A percentile compares a stretch with the other conserved stretches of the same genome.
phyloP scores from a whole-genome alignment of 1,284 basidiomycete genomes.

The Ustilago hordei region DNA sequence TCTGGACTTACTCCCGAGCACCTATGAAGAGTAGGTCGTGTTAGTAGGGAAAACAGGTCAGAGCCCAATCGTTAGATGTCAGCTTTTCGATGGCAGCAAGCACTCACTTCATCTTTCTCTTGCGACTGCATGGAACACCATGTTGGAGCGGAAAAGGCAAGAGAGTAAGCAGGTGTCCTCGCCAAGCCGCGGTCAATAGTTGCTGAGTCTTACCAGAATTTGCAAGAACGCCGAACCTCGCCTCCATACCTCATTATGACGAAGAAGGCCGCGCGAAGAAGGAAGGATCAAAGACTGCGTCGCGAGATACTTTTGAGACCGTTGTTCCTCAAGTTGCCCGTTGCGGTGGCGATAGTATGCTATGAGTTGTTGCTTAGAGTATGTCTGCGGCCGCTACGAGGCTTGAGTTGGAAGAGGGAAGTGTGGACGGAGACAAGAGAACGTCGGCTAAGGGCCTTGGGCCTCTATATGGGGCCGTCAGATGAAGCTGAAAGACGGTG shows the following conservation, averaged over 20 bases:
- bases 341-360: background rate
- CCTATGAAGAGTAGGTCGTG: conserved; percentile 5
- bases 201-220: conserved; percentile 5
- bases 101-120: conserved; percentile 45
- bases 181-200: background rate
- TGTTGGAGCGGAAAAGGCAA: background rate
- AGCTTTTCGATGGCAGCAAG: background rate
- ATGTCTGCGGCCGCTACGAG: background rate
- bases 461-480: background rate
- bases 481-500: background rate
- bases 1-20: conserved; percentile 30
- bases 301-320: background rate
- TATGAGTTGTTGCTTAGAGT: background rate
- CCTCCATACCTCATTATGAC: background rate
- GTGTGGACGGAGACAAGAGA: background rate
- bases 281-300: background rate
- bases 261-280: no score
- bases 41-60: no score
- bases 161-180: background rate
- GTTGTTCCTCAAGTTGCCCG: background rate
- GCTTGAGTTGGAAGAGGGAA: background rate
- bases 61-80: background rate
- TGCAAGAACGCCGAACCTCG: conserved; percentile 3
- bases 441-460: background rate
- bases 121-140: conserved; percentile 18